Conservation (phyloP, 2,329 filamentous ascomycete genomes). For the Saccharata proteae region DNA sequence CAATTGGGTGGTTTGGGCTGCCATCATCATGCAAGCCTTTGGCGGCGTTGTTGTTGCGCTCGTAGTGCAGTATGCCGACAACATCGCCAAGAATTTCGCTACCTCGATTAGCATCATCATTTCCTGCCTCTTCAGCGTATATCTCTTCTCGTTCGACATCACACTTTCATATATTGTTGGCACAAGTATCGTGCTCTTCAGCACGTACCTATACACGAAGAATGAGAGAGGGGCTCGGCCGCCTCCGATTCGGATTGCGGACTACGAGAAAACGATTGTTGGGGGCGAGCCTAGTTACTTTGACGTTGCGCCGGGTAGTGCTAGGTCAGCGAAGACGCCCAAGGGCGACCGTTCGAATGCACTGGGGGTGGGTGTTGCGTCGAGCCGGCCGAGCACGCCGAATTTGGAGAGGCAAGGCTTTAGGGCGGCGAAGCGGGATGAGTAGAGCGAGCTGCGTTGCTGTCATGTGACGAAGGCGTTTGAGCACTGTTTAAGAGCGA, state of each 20-base stretch:
- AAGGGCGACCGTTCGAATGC: neutral
- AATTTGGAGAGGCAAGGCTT: conserved; percentile 9
- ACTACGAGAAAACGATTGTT: conserved; percentile 63
- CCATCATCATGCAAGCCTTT: conserved; percentile 68
- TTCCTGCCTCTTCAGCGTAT: conserved; percentile 73
- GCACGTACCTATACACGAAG: conserved; percentile 75
- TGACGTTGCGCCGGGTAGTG: conserved; percentile 10
- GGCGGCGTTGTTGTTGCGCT: conserved; percentile 77
- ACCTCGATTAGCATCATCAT: conserved; percentile 85
- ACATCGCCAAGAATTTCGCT: conserved; percentile 88
- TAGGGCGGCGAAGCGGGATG: conserved; percentile 7
- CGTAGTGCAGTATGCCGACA: conserved; percentile 73
- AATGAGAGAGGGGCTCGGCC: conserved; percentile 49
- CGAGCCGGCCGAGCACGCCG: conserved; percentile 16
- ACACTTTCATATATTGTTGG: conserved; percentile 62
- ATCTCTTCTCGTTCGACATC: conserved; percentile 71
- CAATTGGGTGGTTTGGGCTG: conserved; percentile 80
- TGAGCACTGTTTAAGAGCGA: too few relatives aligned
- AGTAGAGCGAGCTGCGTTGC: conserved; percentile 1
- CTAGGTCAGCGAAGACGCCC: conserved; percentile 3
- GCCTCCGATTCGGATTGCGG: conserved; percentile 55
- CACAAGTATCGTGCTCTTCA: conserved; percentile 62
- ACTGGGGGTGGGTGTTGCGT: conserved; percentile 5
- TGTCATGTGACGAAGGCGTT: too few relatives aligned
- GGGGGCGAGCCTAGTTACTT: conserved; percentile 25